phyloP scores from a whole-genome alignment of 2,329 filamentous ascomycete species.

The Cladophialophora exuberans region DNA sequence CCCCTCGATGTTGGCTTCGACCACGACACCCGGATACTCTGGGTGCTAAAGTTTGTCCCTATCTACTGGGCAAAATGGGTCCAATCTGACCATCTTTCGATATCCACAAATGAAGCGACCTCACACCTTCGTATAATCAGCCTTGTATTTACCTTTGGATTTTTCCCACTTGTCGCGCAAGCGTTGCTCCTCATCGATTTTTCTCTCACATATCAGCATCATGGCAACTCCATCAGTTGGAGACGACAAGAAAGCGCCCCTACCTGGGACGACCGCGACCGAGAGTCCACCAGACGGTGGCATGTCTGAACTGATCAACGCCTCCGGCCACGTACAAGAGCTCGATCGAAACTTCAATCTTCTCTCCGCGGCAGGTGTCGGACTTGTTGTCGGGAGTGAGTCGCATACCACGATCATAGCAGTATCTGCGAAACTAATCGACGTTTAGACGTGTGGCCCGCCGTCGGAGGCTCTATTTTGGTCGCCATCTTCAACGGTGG shows the following conservation, averaged over 20 bases:
- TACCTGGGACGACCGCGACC: neutral
- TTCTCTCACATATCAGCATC: neutral
- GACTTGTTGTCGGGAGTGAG: slow-evolving; percentile 63
- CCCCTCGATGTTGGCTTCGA: neutral
- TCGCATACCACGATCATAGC: neutral
- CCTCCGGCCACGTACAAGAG: slow-evolving; percentile 66
- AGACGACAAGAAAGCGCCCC: slow-evolving; percentile 8
- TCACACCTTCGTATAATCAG: slow-evolving; percentile 1
- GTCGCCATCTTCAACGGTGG: slow-evolving; percentile 57
- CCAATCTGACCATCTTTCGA: slow-evolving; percentile 8
- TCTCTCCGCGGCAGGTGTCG: slow-evolving; percentile 61
- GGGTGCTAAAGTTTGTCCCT: neutral
- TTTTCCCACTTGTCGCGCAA: neutral
- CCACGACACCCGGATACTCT: neutral
- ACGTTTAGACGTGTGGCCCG: slow-evolving; percentile 58
- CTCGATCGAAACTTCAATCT: slow-evolving; percentile 66
- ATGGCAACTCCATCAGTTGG: slow-evolving; percentile 6
- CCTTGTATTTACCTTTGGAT: neutral
- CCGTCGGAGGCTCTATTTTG: slow-evolving; percentile 57
- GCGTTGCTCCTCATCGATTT: neutral
- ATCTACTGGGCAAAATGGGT: neutral
- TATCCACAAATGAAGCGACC: neutral
- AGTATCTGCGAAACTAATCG: neutral
- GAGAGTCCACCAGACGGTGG: slow-evolving; percentile 2
- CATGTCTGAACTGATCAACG: slow-evolving; percentile 52